Base-by-base conservation (phyloP, 2,329 filamentous ascomycete genomes). In the Achaetomium macrosporum region DNA sequence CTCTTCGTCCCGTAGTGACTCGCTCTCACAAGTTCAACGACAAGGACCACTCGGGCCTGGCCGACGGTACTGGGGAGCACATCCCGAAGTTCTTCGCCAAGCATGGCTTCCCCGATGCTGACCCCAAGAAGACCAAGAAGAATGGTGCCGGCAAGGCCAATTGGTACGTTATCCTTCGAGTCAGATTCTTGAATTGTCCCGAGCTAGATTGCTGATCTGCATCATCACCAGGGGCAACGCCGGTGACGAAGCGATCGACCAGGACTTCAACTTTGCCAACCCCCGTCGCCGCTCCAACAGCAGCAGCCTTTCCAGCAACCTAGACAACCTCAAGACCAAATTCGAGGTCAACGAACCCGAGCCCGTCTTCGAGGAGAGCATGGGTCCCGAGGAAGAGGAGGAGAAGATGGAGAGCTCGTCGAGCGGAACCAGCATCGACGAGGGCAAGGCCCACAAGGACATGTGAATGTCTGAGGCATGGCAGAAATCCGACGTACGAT, bases 121-220 rank as follows among this genome's bases (percentile, higher is more conserved):
- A 95, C 67, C 92, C 93, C 57, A 90, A 89, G 72, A 93, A 95
- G 78, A 85, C 87, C 68, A 99, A 99, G 84, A 99, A 99, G 78
- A 88, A 95, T 66, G 92, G 92, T 59, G 87, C 82, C 62, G 92
- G 92, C 62, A 91, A 88, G 72, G 90, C 87, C 68, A 96, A 96
- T 73, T 99, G 92, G 92, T 96, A 81, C 71, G 85, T 66, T 48
- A 29, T 7, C 25, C 25, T 25, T 25, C 25, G 25, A 25, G 25
- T 25, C 25, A n/a, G 19, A 42, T 31, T 19, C n/a, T 44, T 53
- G 25, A 47, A 40, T 44, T 41, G 40, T 47, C 31, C 41, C 45
- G 12, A 41, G 37, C 31, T 4, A 25, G 12, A 42, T 2, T 11
- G 40, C 47, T 50, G 20, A 50, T 40, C 8, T 15, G 15, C 8